Evolutionary conservation across 768 basidiomycete genomes (phyloP).

Genomic region (Nevesoporus exiguus): DNA sequence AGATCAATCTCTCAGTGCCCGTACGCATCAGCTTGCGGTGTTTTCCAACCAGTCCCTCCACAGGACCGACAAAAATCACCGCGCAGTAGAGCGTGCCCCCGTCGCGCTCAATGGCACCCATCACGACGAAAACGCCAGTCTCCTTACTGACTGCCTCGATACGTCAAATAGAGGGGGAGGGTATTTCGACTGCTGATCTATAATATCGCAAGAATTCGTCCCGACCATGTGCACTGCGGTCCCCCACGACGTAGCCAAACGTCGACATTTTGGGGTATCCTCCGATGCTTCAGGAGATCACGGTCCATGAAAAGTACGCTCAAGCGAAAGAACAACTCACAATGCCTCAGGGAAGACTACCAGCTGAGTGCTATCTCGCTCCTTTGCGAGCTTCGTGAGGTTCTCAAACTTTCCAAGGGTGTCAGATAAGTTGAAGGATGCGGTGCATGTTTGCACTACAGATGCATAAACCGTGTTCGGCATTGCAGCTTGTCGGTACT

Average conservation of each 20-base stretch:
- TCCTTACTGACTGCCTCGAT: slow-evolving; percentile 49
- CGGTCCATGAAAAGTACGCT: neutral
- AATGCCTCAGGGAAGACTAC: slow-evolving; percentile 60
- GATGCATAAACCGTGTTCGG: slow-evolving; percentile 43
- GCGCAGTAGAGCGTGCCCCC: slow-evolving; percentile 63
- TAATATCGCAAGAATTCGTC: slow-evolving; percentile 58
- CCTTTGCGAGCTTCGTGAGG: slow-evolving; percentile 42
- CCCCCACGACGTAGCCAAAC: slow-evolving; percentile 43
- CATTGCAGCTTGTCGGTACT: slow-evolving; percentile 12
- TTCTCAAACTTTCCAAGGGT: slow-evolving; percentile 50
- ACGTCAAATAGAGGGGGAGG: slow-evolving; percentile 45
- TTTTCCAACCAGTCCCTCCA: slow-evolving; percentile 51
- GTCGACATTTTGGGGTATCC: slow-evolving; percentile 60
- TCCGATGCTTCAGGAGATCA: slow-evolving; percentile 39
- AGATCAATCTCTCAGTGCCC: slow-evolving; percentile 54
- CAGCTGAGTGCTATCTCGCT: slow-evolving; percentile 45
- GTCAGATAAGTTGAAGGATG: slow-evolving; percentile 41
- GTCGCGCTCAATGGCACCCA: slow-evolving; percentile 58
- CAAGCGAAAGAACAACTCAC: slow-evolving; percentile 31
- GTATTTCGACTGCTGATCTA: slow-evolving; percentile 53
- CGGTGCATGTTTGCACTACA: slow-evolving; percentile 51
- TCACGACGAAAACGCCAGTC: slow-evolving; percentile 51
- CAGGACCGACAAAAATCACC: slow-evolving; percentile 52
- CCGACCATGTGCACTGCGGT: slow-evolving; percentile 46
- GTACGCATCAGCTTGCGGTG: slow-evolving; percentile 67